Conservation (phyloP, 306 rosid genomes). For the Medicago truncatula region MtrunA17r5.0-ANR NC_053044.1:49001501-49002000, state of each 20-base stretch:
- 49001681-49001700: background rate
- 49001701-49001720: background rate
- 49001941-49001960: background rate
- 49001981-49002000: too few species aligned
- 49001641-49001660: background rate
- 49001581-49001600: slow-evolving; percentile 26
- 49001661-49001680: background rate
- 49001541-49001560: slow-evolving; percentile 22
- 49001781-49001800: background rate
- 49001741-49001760: background rate
- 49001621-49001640: background rate
- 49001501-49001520: slow-evolving; percentile 24
- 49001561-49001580: slow-evolving; percentile 2
- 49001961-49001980: too few species aligned
- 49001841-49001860: background rate
- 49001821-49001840: background rate
- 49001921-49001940: background rate
- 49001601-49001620: slow-evolving; percentile 32
- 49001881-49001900: background rate
- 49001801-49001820: background rate
- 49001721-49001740: background rate
- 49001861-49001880: background rate
- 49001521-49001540: slow-evolving; percentile 22
- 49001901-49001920: background rate
- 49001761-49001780: background rate